Percentiles rank a stretch among this genome's conserved stretches.
These are phyloP conservation scores for Plantago major DNA, from an alignment of 257 asterid genomes.

Conservation along the genomic window DNA sequence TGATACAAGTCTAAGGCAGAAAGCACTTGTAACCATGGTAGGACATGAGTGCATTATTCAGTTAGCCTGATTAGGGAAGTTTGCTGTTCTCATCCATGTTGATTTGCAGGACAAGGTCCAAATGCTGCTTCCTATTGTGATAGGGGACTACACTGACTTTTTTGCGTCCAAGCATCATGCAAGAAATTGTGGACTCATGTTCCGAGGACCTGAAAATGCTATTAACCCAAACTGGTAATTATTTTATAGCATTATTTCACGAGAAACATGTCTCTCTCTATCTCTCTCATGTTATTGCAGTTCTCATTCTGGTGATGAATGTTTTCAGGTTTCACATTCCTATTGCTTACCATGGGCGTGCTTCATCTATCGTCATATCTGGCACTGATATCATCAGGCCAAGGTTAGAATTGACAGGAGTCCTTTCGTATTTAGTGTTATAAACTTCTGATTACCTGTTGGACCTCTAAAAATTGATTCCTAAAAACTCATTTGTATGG, in stretches of 20 bases:
- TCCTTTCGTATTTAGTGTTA: no score
- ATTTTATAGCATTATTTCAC: constrained; percentile 1
- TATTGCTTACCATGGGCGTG: constrained; percentile 97
- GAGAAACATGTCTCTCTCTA: constrained; percentile 3
- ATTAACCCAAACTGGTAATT: constrained; percentile 71
- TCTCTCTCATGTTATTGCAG: constrained; percentile 4
- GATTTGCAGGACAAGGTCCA: constrained; percentile 56
- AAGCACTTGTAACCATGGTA: constrained; percentile 79
- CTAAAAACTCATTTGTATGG: no score
- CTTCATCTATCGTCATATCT: constrained; percentile 86
- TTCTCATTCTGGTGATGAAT: constrained; percentile 2
- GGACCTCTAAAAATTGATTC: no score
- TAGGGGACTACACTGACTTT: constrained; percentile 95
- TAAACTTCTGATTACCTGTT: no score
- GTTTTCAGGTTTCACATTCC: constrained; percentile 87
- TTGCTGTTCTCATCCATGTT: constrained; percentile 16
- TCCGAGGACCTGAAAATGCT: constrained; percentile 79
- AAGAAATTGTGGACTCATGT: constrained; percentile 77
- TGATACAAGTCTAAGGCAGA: constrained; percentile 52
- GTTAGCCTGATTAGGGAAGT: neutral
- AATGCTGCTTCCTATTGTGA: constrained; percentile 80
- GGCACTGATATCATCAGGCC: constrained; percentile 90
- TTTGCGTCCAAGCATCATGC: constrained; percentile 94
- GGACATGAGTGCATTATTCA: constrained; percentile 12
- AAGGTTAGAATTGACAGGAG: constrained; percentile 43